A percentile compares a stretch with the other conserved stretches of the same genome.
Conservation (phyloP, 441 rosid genomes). For the Melastoma candidum region DNA sequence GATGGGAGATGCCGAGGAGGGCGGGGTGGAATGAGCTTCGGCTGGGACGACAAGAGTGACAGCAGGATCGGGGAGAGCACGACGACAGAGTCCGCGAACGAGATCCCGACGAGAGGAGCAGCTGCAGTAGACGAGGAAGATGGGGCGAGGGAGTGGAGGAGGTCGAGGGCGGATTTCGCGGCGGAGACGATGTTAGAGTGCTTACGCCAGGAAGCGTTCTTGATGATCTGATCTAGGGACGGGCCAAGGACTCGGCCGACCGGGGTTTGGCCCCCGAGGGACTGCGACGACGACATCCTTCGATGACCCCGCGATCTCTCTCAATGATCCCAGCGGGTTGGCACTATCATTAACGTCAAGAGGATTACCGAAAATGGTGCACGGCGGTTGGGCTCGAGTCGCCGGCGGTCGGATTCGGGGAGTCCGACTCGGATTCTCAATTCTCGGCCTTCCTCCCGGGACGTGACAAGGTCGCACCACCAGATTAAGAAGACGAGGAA, state of each 20-base stretch:
- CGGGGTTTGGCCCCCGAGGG: constrained; percentile 67
- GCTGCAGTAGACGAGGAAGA: constrained; percentile 29
- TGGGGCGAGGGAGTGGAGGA: constrained; percentile 44
- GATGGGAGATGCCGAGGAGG: constrained; percentile 64
- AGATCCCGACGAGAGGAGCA: constrained; percentile 47
- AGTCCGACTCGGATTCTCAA: no score
- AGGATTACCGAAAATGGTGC: no score
- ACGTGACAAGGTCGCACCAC: no score
- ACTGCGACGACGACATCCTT: constrained; percentile 49
- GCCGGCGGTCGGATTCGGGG: no score
- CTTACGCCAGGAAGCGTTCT: constrained; percentile 94
- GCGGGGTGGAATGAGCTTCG: constrained; percentile 82
- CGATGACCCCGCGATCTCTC: no score
- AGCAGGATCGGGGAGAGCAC: constrained; percentile 56
- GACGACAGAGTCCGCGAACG: constrained; percentile 49
- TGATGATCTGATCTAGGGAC: constrained; percentile 75
- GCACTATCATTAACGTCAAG: no score
- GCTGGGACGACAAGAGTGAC: constrained; percentile 56
- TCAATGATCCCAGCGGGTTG: no score
- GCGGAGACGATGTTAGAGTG: constrained; percentile 78
- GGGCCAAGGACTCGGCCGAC: constrained; percentile 77
- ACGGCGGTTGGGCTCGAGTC: no score
- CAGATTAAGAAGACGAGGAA: no score
- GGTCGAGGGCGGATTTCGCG: constrained; percentile 78
- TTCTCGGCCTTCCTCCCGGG: no score